Conservation (phyloP, 2,329 filamentous ascomycete species). For the Arthrobotrys iridis region DNA sequence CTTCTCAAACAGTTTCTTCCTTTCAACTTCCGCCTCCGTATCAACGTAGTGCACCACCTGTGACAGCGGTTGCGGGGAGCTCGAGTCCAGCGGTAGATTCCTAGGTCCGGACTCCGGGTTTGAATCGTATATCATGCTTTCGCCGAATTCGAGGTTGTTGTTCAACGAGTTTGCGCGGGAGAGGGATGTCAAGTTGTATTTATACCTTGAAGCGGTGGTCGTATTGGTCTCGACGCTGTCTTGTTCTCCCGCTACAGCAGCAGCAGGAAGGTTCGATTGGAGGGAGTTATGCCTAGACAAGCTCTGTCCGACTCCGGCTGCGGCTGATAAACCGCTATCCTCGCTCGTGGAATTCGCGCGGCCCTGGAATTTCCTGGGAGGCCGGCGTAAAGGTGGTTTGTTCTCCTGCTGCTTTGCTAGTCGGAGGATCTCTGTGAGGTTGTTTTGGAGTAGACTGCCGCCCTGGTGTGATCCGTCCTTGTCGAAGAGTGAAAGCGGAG, state of each 20-base stretch:
- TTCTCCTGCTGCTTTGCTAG: conserved; percentile 44
- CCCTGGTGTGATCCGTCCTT: background rate
- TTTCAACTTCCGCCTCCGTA: conserved; percentile 42
- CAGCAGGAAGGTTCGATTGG: conserved; percentile 30
- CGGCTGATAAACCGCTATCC: conserved; percentile 1
- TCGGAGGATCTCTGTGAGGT: conserved; percentile 45
- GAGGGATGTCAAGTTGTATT: conserved; percentile 21
- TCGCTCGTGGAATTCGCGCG: conserved; percentile 37
- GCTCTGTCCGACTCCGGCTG: background rate
- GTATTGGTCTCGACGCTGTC: background rate
- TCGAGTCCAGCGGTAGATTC: background rate
- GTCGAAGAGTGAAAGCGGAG: conserved; percentile 2
- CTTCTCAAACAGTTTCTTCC: conserved; percentile 51
- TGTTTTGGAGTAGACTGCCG: conserved; percentile 37
- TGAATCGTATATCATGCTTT: conserved; percentile 52
- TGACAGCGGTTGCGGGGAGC: conserved; percentile 19
- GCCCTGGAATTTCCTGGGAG: conserved; percentile 46
- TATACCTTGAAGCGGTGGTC: background rate
- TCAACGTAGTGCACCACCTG: conserved; percentile 51
- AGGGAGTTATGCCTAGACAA: conserved; percentile 40
- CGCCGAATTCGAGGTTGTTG: conserved; percentile 46
- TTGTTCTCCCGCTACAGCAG: background rate
- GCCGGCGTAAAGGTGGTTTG: conserved; percentile 16
- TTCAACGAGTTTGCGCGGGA: conserved; percentile 26
- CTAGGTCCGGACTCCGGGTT: conserved; percentile 19